Evolutionary conservation across 192 early-diverging fungal species (phyloP).

Genomic region (Umbelopsis sp.): DNA sequence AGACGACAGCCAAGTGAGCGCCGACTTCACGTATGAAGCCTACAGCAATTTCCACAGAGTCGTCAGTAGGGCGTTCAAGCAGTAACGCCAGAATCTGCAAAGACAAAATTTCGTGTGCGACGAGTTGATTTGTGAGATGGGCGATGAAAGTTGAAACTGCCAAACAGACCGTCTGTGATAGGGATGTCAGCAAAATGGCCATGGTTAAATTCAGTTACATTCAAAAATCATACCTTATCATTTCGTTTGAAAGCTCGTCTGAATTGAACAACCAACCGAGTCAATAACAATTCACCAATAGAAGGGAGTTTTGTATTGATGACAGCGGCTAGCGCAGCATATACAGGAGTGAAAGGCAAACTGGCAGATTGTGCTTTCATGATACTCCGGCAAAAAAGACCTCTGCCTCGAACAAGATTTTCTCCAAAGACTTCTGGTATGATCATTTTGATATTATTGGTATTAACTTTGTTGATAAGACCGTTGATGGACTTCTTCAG

Average conservation of each 20-base stretch:
- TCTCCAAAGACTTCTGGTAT: constrained; percentile 87
- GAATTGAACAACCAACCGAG: constrained; percentile 85
- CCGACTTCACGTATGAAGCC: constrained; percentile 92
- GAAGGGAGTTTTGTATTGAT: constrained; percentile 94
- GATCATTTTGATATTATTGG: constrained; percentile 87
- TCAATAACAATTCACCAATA: constrained; percentile 86
- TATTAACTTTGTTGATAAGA: constrained; percentile 94
- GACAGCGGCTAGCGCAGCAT: constrained; percentile 84
- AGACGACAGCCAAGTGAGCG: constrained; percentile 77
- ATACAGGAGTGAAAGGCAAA: constrained; percentile 88
- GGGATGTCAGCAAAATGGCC: neutral
- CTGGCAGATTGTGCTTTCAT: constrained; percentile 92
- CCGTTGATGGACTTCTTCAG: constrained; percentile 95
- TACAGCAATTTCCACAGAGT: constrained; percentile 95
- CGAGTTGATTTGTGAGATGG: constrained; percentile 89
- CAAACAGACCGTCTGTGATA: constrained; percentile 66
- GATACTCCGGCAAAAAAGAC: constrained; percentile 80
- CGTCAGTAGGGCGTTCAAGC: constrained; percentile 85
- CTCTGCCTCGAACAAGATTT: constrained; percentile 91
- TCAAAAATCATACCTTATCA: constrained; percentile 67
- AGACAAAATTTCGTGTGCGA: constrained; percentile 87
- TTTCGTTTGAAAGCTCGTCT: constrained; percentile 89
- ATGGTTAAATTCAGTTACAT: neutral
- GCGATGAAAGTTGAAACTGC: constrained; percentile 86
- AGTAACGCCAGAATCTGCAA: constrained; percentile 84